A percentile compares a stretch with the other conserved stretches of the same genome.
Conservation (phyloP, 805 yeast species). For the Starmera quercuum region DNA sequence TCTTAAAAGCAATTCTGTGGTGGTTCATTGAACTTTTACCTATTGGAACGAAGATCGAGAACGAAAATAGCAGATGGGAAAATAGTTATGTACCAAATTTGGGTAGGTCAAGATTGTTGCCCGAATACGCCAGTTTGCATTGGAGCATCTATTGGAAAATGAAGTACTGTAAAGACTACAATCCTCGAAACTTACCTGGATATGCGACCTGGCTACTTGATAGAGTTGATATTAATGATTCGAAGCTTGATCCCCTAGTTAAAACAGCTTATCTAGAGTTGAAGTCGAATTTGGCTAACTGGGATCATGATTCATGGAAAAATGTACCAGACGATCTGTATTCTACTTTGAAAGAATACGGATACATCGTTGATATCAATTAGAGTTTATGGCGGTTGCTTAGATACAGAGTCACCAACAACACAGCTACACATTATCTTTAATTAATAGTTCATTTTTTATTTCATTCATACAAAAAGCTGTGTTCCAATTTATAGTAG, state of each 20-base stretch:
- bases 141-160: slow-evolving; percentile 60
- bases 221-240: no score
- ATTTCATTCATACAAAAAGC: no score
- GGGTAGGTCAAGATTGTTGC: slow-evolving; percentile 45
- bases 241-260: no score
- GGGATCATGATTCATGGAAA: slow-evolving; percentile 24
- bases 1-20: slow-evolving; percentile 35
- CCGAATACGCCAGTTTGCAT: slow-evolving; percentile 40
- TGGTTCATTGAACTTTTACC: slow-evolving; percentile 61
- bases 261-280: no score
- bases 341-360: slow-evolving; percentile 2
- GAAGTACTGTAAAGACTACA: slow-evolving; percentile 36
- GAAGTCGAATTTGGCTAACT: slow-evolving; percentile 14
- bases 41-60: slow-evolving; percentile 42
- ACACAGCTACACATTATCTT: background rate
- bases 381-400: no score
- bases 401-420: background rate
- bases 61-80: slow-evolving; percentile 41
- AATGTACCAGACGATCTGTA: slow-evolving; percentile 28
- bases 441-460: background rate
- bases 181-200: slow-evolving; percentile 36
- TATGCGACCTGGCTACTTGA: slow-evolving; percentile 20
- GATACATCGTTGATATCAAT: background rate
- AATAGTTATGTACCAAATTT: slow-evolving; percentile 45
- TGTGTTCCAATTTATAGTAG: no score